Evolutionary conservation across 1,284 basidiomycete genomes (phyloP), one percentile per base, ranked within the genome.

Genomic region (Trichosporon inkin): DNA sequence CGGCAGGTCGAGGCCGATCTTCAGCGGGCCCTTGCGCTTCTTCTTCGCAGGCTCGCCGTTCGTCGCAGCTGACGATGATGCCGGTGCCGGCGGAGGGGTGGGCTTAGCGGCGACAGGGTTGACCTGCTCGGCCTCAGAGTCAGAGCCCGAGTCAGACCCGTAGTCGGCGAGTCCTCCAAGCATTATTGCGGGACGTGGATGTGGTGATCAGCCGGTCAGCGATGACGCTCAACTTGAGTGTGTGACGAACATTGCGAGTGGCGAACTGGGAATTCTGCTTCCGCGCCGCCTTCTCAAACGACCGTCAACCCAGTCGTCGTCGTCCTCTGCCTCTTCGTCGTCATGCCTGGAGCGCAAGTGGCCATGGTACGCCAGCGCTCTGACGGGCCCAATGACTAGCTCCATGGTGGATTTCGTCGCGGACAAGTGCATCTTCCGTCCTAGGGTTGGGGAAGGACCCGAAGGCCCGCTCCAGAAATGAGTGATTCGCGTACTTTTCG

Each of bases 331-430:
- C 61, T 79, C 5, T 74, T 79, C 56, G 74, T 75, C 0, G 55
- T 57, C 37, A 74, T 75, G 68, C 72, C 71, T 8, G 77, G 77
- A 2, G 71, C 72, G 7, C 77, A 79, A 65, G 75, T 79, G 20
- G 74, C 71, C n/a, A 64, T 70, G 59, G 76, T 69, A 67, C 32
- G 65, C 66, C 14, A 74, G 74, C 40, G 60, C 74, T 0, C 73
- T 73, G 0, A 75, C 73, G 0, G 73, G 73, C 22, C 74, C 74
- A 8, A 74, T 75, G 59, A 77, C 76, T 0, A 71, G 68, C 2
- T 67, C 71, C 2, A 72, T 75, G 55, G 74, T 78, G 55, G 77
- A 79, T 54, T 67, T 79, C 22, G 67, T 77, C 16, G 62, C 72
- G 3, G 76, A 77, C 59, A 67, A 68, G 44, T 67, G 74, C 36